phyloP scores from a whole-genome alignment of 176 grass and related monocot species.

The Rhynchospora pubera region DNA sequence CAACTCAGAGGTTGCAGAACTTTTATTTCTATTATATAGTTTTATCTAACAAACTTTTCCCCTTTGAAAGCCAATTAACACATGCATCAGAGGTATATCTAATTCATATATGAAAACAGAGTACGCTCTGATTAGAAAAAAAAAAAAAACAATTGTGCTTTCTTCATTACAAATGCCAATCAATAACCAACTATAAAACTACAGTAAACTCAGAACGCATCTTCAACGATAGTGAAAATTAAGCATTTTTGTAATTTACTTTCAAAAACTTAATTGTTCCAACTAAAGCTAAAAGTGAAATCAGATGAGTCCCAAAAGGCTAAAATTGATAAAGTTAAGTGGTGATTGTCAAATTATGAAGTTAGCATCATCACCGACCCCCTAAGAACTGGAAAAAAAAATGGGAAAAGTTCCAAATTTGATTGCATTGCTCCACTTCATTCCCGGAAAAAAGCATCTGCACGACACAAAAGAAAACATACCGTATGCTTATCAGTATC shows the following conservation, averaged over 20 bases:
- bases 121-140: background rate
- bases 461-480: conserved; percentile 4
- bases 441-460: background rate
- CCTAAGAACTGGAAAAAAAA: too few relatives aligned
- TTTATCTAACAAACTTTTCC: background rate
- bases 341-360: background rate
- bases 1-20: background rate
- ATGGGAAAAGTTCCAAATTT: too few relatives aligned
- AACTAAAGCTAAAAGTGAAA: background rate
- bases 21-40: background rate
- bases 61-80: background rate
- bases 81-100: background rate
- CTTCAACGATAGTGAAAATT: background rate
- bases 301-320: background rate
- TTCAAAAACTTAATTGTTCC: background rate
- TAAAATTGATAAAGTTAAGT: background rate
- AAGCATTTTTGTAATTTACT: background rate
- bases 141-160: background rate
- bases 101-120: background rate
- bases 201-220: background rate
- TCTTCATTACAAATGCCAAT: background rate
- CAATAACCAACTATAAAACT: background rate
- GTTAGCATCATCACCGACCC: background rate
- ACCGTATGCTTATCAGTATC: conserved; percentile 66
- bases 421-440: background rate